Evolutionary conservation across 305 asterid species (phyloP).

Genomic region (Fraxinus floribunda): DNA sequence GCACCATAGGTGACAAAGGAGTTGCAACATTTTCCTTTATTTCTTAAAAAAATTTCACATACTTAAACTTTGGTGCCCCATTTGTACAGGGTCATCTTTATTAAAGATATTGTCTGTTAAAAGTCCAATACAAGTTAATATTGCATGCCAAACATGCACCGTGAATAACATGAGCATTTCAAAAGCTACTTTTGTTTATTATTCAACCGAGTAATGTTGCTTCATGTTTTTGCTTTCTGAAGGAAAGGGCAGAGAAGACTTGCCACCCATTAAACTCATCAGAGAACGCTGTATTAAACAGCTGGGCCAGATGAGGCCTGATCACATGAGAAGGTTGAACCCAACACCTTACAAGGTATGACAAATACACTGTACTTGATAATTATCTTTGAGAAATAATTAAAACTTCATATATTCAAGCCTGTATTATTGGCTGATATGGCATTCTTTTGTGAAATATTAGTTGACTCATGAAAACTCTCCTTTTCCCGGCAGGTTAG

Average conservation of each 20-base stretch:
- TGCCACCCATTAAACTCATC: slow-evolving; percentile 58
- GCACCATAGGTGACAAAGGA: background rate
- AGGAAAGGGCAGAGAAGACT: slow-evolving; percentile 70
- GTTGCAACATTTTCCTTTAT: background rate
- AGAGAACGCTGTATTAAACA: slow-evolving; percentile 81
- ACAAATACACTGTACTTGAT: background rate
- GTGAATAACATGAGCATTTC: background rate
- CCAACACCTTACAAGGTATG: slow-evolving; percentile 98
- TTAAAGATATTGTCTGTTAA: background rate
- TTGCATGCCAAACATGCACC: background rate
- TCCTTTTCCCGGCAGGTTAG: slow-evolving; percentile 62
- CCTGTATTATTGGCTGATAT: background rate
- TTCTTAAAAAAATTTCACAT: background rate
- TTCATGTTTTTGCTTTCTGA: slow-evolving; percentile 3
- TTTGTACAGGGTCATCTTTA: background rate
- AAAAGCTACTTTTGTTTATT: background rate
- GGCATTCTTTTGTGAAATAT: background rate
- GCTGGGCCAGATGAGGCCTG: slow-evolving; percentile 82
- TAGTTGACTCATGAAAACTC: background rate
- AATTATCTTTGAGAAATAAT: background rate
- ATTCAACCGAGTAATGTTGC: slow-evolving; percentile 3
- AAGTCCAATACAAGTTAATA: background rate
- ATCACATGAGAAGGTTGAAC: slow-evolving; percentile 98
- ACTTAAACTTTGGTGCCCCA: background rate
- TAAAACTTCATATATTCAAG: background rate